Evolutionary conservation across 169 alveolate species (phyloP), one percentile per base, ranked within the genome.

Genomic region (Plasmodium berghei): DNA sequence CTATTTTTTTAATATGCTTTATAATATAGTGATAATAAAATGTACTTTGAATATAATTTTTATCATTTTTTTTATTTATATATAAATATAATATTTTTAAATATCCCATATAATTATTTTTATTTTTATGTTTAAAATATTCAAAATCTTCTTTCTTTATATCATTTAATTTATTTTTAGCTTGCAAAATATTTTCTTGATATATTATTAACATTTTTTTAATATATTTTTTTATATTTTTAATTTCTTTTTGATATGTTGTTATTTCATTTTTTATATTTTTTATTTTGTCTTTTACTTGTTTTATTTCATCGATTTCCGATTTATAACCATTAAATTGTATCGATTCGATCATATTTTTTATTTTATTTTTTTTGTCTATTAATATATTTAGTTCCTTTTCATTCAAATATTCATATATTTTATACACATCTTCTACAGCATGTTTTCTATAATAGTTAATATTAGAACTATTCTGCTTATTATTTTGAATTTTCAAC

Each of bases 31-130:
- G 20, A 63, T 64, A 77, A 9, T 24, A 34, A 24, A 77, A 77
- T 42, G 89, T 63, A 14, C 45, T n/a, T 46, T 64, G 16, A 8
- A 77, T 77, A 24, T 16, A 58, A 1, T 26, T 0, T 22, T 77
- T 54, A 52, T 77, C 89, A 28, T 75, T 56, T 20, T 56, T 26
- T 34, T 77, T 55, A 0, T 56, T 69, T n/a, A 77, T 24, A 59
- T 77, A 77, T 20, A 77, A 61, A 45, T 63, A 77, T 58, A 77
- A 67, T 12, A 77, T 77, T 77, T 77, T 77, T n/a, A 77, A 16
- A 70, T 63, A 54, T 45, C 89, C 89, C 18, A 45, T 20, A 20
- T 64, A 77, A n/a, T 55, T 63, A 16, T 48, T 52, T 64, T 22
- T 5, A 66, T 77, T 77, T n/a, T 52, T 59, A 22, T 63, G 2